Evolutionary conservation across 2,329 filamentous ascomycete genomes (phyloP).

Genomic region (Verticillium tricorpus): DNA sequence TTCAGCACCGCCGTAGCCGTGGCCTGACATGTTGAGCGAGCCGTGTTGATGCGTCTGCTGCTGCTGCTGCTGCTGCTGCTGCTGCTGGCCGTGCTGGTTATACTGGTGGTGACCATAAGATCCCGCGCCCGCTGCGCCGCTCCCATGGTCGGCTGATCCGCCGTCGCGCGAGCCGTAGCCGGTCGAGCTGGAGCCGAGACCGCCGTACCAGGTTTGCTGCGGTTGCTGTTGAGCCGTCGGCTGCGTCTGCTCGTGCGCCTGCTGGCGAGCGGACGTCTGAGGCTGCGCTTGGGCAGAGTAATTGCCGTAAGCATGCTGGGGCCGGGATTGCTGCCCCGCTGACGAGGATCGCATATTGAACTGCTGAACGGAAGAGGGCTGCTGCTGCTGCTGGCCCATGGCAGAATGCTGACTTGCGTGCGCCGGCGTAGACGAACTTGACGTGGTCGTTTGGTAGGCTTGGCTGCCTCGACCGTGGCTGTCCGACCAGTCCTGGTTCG

Average conservation of each 20-base stretch:
- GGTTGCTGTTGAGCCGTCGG: neutral
- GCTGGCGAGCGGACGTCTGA: neutral
- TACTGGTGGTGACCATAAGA: constrained; percentile 4
- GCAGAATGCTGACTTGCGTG: constrained; percentile 6
- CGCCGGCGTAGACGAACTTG: neutral
- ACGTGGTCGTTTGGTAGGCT: neutral
- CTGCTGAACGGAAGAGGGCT: constrained; percentile 1
- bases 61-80: neutral
- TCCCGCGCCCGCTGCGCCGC: neutral
- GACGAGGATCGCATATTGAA: constrained; percentile 3
- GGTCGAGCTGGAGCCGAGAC: neutral
- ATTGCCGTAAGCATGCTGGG: neutral
- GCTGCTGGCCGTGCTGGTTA: neutral
- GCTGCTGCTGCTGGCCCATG: constrained; percentile 20
- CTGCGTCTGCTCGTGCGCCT: constrained; percentile 4
- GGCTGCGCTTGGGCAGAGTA: neutral
- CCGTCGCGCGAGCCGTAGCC: neutral
- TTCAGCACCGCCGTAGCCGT: neutral
- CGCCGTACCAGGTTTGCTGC: neutral
- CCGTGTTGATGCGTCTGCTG: neutral
- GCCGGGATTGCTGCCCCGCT: constrained; percentile 7
- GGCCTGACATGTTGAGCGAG: neutral
- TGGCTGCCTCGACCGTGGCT: neutral
- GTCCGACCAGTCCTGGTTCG: constrained; percentile 12
- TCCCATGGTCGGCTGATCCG: neutral